A percentile compares a stretch with the other conserved stretches of the same genome.
Evolutionary conservation across 305 asterid species (phyloP).

Genomic region (Stenogyne calaminthoides): DNA sequence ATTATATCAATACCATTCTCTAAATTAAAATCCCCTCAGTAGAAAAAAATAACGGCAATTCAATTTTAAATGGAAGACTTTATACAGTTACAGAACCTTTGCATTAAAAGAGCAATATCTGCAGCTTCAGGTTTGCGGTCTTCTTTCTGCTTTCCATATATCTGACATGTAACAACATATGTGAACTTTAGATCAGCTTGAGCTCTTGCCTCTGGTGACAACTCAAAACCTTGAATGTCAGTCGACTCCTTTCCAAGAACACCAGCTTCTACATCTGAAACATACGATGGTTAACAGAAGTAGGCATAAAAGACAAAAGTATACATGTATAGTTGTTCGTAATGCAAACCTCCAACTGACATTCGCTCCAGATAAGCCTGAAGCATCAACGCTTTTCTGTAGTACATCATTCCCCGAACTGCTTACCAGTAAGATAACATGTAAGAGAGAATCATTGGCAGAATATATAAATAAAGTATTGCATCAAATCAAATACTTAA

Average conservation of each 20-base stretch:
- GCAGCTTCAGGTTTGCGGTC: slow-evolving; percentile 97
- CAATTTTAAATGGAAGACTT: slow-evolving; percentile 24
- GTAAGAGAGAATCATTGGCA: slow-evolving; percentile 27
- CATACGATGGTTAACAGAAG: slow-evolving; percentile 25
- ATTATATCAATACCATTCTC: background rate
- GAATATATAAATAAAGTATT: slow-evolving; percentile 16
- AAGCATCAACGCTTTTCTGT: slow-evolving; percentile 95
- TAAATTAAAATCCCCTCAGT: slow-evolving; percentile 4
- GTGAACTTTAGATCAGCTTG: slow-evolving; percentile 96
- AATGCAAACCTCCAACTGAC: slow-evolving; percentile 67
- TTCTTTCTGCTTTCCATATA: slow-evolving; percentile 97
- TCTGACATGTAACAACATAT: slow-evolving; percentile 96
- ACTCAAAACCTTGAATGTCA: slow-evolving; percentile 79
- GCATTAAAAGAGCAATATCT: slow-evolving; percentile 93
- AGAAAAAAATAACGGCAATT: slow-evolving; percentile 3
- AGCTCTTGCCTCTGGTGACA: slow-evolving; percentile 98
- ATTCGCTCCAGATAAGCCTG: slow-evolving; percentile 81
- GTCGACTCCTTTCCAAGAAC: slow-evolving; percentile 45
- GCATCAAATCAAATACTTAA: slow-evolving; percentile 15
- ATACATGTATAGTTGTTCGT: slow-evolving; percentile 12
- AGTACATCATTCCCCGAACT: slow-evolving; percentile 99
- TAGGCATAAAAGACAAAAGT: slow-evolving; percentile 21
- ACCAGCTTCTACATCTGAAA: slow-evolving; percentile 76
- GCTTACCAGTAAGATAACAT: slow-evolving; percentile 33
- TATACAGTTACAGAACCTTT: slow-evolving; percentile 52